Conservation (phyloP, 129 eudicot species). For the Flaveria sonorensis region DNA sequence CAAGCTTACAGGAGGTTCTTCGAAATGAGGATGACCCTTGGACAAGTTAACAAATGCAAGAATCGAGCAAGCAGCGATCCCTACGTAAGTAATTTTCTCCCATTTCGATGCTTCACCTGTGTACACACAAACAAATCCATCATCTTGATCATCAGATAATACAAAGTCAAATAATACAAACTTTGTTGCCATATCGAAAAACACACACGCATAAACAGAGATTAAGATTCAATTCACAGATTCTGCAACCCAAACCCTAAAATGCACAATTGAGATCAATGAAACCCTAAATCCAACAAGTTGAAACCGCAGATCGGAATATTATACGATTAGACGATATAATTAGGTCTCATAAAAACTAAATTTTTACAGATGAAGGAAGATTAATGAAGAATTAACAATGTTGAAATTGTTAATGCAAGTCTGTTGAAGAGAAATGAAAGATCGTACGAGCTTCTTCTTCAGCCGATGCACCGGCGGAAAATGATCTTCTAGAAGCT, state of each 20-base stretch:
- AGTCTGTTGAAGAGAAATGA: neutral
- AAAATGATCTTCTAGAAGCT: slow-evolving; percentile 49
- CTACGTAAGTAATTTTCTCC: slow-evolving; percentile 82
- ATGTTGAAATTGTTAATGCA: neutral
- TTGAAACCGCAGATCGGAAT: slow-evolving; percentile 10
- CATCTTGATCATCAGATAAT: neutral
- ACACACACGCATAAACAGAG: neutral
- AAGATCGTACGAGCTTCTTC: slow-evolving; percentile 64
- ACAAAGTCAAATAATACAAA: neutral
- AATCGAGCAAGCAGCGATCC: slow-evolving; percentile 54
- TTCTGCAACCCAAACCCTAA: neutral
- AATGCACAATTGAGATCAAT: too few relatives aligned
- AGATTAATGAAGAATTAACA: neutral
- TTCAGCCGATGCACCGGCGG: slow-evolving; percentile 49
- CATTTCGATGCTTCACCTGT: slow-evolving; percentile 82
- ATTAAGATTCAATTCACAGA: neutral
- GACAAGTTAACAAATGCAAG: slow-evolving; percentile 60
- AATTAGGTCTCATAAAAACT: neutral
- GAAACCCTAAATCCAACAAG: slow-evolving; percentile 11
- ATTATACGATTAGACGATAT: too few relatives aligned
- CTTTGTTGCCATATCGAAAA: neutral
- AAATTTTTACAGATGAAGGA: neutral
- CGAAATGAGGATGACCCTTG: slow-evolving; percentile 83
- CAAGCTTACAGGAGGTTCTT: slow-evolving; percentile 71
- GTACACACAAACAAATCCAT: slow-evolving; percentile 21